Percentiles rank a stretch among this genome's conserved stretches.
Evolutionary conservation across 2,329 filamentous ascomycete species (phyloP).

Genomic region (Daldinia eschscholtzii): DNA sequence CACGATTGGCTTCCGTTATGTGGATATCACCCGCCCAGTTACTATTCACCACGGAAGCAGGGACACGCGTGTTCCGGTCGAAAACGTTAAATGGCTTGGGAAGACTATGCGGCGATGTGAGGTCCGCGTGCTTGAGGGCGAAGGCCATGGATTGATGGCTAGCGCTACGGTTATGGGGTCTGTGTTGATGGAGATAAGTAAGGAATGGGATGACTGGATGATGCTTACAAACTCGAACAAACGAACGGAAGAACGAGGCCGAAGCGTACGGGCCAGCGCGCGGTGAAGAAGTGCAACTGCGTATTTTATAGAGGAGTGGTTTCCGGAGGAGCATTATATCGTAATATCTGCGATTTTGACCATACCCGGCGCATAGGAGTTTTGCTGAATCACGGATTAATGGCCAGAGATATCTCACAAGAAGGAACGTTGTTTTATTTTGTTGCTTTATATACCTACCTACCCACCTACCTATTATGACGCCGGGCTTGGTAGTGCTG

Average conservation of each 20-base stretch:
- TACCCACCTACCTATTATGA: neutral
- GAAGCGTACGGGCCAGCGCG: slow-evolving; percentile 41
- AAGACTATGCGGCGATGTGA: slow-evolving; percentile 95
- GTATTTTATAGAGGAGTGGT: slow-evolving; percentile 3
- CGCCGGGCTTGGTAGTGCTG: neutral
- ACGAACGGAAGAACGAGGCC: slow-evolving; percentile 48
- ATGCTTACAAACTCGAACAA: slow-evolving; percentile 63
- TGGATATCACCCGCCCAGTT: slow-evolving; percentile 91
- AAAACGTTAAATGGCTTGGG: slow-evolving; percentile 94
- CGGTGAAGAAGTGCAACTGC: slow-evolving; percentile 45
- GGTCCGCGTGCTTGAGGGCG: slow-evolving; percentile 88
- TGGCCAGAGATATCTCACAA: slow-evolving; percentile 8
- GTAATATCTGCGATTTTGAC: slow-evolving; percentile 11
- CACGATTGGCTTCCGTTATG: slow-evolving; percentile 94
- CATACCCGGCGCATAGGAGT: slow-evolving; percentile 38
- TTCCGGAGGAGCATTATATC: slow-evolving; percentile 3
- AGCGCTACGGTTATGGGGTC: slow-evolving; percentile 92
- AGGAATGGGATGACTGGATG: slow-evolving; percentile 93
- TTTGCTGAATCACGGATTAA: slow-evolving; percentile 19
- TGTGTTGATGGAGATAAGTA: slow-evolving; percentile 93
- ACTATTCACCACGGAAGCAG: slow-evolving; percentile 94
- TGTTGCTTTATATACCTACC: slow-evolving; percentile 26
- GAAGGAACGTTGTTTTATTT: slow-evolving; percentile 17
- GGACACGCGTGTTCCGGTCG: slow-evolving; percentile 91
- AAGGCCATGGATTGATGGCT: slow-evolving; percentile 96